A percentile compares a stretch with the other conserved stretches of the same genome.
Evolutionary conservation across 495 filamentous ascomycete genomes (phyloP).

Genomic region (Penicillium bovifimosum): DNA sequence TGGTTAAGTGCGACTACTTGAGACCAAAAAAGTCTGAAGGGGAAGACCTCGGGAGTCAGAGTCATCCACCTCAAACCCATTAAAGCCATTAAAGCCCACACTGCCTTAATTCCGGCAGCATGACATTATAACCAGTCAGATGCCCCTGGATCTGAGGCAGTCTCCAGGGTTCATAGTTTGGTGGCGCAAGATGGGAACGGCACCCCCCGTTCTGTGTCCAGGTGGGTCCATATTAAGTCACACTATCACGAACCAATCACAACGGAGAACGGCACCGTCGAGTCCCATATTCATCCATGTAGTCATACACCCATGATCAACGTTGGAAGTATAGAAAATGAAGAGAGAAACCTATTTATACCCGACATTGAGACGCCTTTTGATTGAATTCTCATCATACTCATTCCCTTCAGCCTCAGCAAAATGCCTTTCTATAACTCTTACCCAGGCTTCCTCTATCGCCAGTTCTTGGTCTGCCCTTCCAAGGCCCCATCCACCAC

Average conservation of each 20-base stretch:
- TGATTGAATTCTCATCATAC: background rate
- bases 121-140: too few species aligned
- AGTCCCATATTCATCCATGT: background rate
- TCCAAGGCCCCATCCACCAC: conserved; percentile 28
- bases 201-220: background rate
- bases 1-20: too few species aligned
- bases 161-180: too few species aligned
- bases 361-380: background rate
- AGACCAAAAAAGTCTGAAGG: too few species aligned
- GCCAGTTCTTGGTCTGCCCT: conserved; percentile 19
- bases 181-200: too few species aligned
- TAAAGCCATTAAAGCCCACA: too few species aligned
- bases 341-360: background rate
- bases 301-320: background rate
- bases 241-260: conserved; percentile 11
- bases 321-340: background rate
- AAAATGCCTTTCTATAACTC: conserved; percentile 17
- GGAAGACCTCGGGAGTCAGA: too few species aligned
- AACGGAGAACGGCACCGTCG: conserved; percentile 12
- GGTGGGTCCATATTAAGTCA: conserved; percentile 2
- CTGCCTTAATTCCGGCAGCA: too few species aligned
- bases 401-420: background rate
- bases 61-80: too few species aligned
- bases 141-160: too few species aligned
- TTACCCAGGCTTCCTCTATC: conserved; percentile 14